phyloP scores from a whole-genome alignment of 1,139 yeast genomes.

The Yamadazyma friedrichii region DNA sequence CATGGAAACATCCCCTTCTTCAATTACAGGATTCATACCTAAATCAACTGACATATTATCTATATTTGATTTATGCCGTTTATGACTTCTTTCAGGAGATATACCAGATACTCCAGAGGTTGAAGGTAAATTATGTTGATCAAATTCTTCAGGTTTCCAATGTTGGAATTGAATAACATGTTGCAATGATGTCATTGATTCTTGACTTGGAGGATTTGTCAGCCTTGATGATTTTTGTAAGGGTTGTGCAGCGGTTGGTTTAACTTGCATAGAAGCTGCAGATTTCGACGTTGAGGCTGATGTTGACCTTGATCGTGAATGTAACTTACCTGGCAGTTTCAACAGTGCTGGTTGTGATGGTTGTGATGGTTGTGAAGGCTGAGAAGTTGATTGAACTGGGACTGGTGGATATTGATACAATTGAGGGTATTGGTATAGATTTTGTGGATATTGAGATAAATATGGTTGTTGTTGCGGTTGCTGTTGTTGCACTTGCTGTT shows the following conservation, averaged over 20 bases:
- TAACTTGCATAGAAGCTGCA: slow-evolving; percentile 41
- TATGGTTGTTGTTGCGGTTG: slow-evolving; percentile 1
- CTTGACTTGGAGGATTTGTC: slow-evolving; percentile 43
- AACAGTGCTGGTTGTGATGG: neutral
- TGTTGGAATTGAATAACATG: slow-evolving; percentile 54
- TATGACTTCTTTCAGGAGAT: slow-evolving; percentile 12
- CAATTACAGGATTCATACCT: slow-evolving; percentile 7
- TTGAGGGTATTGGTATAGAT: slow-evolving; percentile 4
- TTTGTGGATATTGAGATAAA: neutral
- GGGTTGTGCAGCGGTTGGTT: slow-evolving; percentile 47
- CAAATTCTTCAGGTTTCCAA: slow-evolving; percentile 46
- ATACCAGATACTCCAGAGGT: slow-evolving; percentile 7
- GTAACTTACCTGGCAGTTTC: slow-evolving; percentile 9
- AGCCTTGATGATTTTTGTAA: slow-evolving; percentile 32
- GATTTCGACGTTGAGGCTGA: slow-evolving; percentile 14
- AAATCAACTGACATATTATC: slow-evolving; percentile 19
- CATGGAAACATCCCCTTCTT: slow-evolving; percentile 14
- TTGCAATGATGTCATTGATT: slow-evolving; percentile 52
- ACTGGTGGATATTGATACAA: slow-evolving; percentile 7
- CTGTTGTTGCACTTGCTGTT: slow-evolving; percentile 6
- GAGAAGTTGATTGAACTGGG: neutral
- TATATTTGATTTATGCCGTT: slow-evolving; percentile 17
- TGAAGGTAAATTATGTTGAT: neutral
- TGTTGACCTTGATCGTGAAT: slow-evolving; percentile 13
- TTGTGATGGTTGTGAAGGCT: slow-evolving; percentile 2